Evolutionary conservation across 208 protist species (phyloP), one percentile per base, ranked within the genome.

Genomic region (Leishmania amazonensis): DNA sequence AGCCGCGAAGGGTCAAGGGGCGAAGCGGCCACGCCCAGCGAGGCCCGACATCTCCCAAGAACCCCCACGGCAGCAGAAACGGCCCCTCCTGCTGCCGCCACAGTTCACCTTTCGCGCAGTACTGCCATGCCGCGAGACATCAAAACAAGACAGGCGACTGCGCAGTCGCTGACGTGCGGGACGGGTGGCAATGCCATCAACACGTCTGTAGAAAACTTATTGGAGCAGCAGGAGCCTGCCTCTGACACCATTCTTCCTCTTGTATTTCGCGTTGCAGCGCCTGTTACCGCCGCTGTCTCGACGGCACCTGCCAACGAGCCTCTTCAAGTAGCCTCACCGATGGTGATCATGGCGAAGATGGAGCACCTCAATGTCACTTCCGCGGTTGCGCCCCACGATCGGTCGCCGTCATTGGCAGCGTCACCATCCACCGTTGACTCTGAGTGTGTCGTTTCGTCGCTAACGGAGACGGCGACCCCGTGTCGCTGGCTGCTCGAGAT

Each of bases 361-460:
- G 89, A 96, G 80, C 94, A 95, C 85, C 85, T 94, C 38, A 89
- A 90, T 68, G 81, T 31, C 24, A 80, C 85, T 40, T 80, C 83
- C 28, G 76, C 80, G 19, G 60, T 38, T 15, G 19, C 51, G 31
- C 45, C 70, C 21, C 24, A 54, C 70, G 28, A 21, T 9, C 47
- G 42, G 6, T 53, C 13, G 70, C 45, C 45, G 24, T 53, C 70
- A 24, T 21, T 31, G 24, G 31, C 19, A 38, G 70, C 9, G 24
- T 53, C 38, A 9, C 21, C 70, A 53, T 35, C 74, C 45, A 68
- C 78, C 11, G 38, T 62, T 35, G 40, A 40, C 42, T 19, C 75
- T 24, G 76, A 60, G 42, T 57, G 5, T 58, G 19, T 57, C 49
- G n/a, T 81, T 38, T 24, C 21, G 75, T 77, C 49, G n/a, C 42